Conservation (phyloP, 139 green algal genomes). For the Spirogloea muscicola region DNA sequence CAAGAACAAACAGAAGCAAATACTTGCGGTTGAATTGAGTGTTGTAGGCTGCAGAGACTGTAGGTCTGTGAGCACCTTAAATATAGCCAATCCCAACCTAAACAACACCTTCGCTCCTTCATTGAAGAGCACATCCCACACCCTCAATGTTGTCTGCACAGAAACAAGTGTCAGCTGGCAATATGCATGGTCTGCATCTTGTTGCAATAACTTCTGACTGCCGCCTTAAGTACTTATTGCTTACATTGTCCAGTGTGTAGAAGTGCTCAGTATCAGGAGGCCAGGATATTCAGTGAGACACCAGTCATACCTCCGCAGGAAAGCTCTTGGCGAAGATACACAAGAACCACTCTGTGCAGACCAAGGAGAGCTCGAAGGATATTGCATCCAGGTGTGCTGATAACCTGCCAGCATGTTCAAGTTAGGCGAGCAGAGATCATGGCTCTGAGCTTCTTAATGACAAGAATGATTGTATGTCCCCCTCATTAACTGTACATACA, state of each 20-base stretch:
- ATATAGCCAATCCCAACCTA: conserved; percentile 41
- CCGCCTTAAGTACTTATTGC: too few relatives aligned
- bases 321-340: conserved; percentile 54
- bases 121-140: conserved; percentile 47
- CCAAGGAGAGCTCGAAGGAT: conserved; percentile 44
- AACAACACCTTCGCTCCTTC: conserved; percentile 51
- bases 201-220: too few relatives aligned
- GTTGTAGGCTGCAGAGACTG: background rate
- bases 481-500: too few relatives aligned
- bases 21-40: too few relatives aligned
- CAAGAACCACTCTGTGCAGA: conserved; percentile 53
- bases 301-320: conserved; percentile 36
- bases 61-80: conserved; percentile 47
- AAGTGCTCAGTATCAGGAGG: background rate
- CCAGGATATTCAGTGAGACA: background rate
- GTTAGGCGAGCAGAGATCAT: too few relatives aligned
- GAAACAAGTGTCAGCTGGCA: too few relatives aligned
- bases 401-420: conserved; percentile 27
- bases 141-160: conserved; percentile 22
- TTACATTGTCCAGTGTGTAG: too few relatives aligned
- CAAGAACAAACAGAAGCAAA: background rate
- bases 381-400: conserved; percentile 42
- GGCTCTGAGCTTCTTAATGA: too few relatives aligned
- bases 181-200: too few relatives aligned
- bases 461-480: too few relatives aligned